Conservation (phyloP, 164 flowering plant genomes). For the Amborella trichopoda region DNA sequence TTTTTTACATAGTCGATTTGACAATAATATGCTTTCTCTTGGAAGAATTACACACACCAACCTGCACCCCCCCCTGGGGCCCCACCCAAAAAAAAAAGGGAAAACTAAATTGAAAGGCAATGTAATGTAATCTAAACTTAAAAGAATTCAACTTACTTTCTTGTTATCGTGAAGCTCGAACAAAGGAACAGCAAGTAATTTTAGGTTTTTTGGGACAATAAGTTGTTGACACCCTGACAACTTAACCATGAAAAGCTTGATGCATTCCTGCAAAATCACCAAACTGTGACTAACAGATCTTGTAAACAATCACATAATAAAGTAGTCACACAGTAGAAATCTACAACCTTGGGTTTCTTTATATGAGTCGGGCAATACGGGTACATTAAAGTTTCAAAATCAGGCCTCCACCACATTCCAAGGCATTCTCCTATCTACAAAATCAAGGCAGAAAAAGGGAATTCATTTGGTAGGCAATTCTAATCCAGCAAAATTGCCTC, state of each 20-base stretch:
- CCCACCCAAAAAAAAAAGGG: no score
- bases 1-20: no score
- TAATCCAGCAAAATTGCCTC: no score
- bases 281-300: background rate
- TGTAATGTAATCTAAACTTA: no score
- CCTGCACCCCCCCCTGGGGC: no score
- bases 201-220: constrained; percentile 45
- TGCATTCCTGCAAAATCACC: constrained; percentile 47
- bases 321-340: background rate
- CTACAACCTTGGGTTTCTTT: constrained; percentile 42
- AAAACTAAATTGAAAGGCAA: no score
- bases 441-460: no score
- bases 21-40: no score
- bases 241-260: constrained; percentile 60
- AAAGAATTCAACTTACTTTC: no score
- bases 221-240: constrained; percentile 40
- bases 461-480: no score
- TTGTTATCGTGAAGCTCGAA: constrained; percentile 46
- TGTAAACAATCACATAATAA: background rate
- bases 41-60: no score
- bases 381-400: constrained; percentile 46
- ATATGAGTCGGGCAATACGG: constrained; percentile 49
- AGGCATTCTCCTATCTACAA: constrained; percentile 85
- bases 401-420: constrained; percentile 82
- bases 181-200: constrained; percentile 66